Evolutionary conservation across 2,329 filamentous ascomycete genomes (phyloP), one percentile per base, ranked within the genome.

Genomic region (Monosporascus ibericus): DNA sequence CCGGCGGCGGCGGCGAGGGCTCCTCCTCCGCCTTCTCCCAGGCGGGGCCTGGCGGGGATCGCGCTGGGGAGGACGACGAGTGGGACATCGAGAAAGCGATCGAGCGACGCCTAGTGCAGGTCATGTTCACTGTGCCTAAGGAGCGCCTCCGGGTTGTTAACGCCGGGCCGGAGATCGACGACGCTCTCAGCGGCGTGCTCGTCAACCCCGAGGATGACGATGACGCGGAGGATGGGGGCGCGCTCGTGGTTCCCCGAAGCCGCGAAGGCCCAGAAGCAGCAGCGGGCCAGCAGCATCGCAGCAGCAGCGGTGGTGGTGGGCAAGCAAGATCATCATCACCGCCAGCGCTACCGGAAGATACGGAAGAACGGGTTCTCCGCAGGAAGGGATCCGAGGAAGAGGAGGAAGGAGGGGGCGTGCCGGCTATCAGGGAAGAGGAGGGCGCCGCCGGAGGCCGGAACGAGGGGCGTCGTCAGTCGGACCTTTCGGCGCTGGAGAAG

Each of bases 91-190:
- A 92, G 66, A 76, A 79, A 51, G 87, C 87, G 2, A 81, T 87
- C 1, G 85, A 90, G 70, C 80, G 80, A 53, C 73, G 87, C 22
- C 75, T 88, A 8, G 87, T 92, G 55, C 88, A 92, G 68, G 81
- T 90, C 64, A 94, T 95, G 82, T 97, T 96, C 69, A 96, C 92
- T 0, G 90, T 96, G 55, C 92, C 94, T 2, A 90, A 87, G 68
- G 87, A 92, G 69, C 83, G 84, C 60, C 71, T 97, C 57, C 76
- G 92, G 25, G 91, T 97, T n/a, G 92, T 96, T 20, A 97, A 97
- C 67, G 86, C 82, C 48, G 87, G 87, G 63, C 71, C 76, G n/a
- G 68, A 67, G 56, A 66, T 76, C 36, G 74, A 75, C 57, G 67
- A 66, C 52, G 73, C 71, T 52, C 67, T 70, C 44, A 68, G 68